A percentile compares a stretch with the other conserved stretches of the same genome.
Evolutionary conservation across 176 grass and related monocot species (phyloP).

Genomic region (Musa troglodytarum): DNA sequence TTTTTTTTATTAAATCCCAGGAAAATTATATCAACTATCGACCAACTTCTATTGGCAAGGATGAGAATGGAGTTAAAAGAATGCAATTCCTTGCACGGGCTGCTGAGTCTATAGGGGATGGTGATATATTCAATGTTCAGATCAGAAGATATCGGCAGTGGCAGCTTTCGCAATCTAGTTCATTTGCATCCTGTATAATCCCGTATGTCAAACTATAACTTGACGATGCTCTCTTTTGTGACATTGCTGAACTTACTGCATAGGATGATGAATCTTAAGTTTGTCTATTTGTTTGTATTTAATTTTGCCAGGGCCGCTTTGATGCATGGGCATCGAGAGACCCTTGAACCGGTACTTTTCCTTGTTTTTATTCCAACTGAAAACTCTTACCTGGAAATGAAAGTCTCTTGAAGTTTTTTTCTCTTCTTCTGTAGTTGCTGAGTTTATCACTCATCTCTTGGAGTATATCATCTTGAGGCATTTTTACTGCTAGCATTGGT

Average conservation of each 20-base stretch:
- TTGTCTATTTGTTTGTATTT: conserved; percentile 14
- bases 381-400: background rate
- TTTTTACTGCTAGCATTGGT: too few species aligned
- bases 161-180: conserved; percentile 89
- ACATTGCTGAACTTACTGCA: conserved; percentile 1
- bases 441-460: too few species aligned
- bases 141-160: conserved; percentile 98
- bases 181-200: conserved; percentile 84
- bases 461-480: too few species aligned
- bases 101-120: conserved; percentile 77
- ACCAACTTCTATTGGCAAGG: conserved; percentile 62
- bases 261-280: background rate
- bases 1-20: conserved; percentile 26
- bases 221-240: conserved; percentile 4
- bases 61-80: conserved; percentile 95
- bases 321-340: conserved; percentile 88
- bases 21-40: conserved; percentile 99
- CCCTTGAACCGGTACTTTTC: conserved; percentile 64
- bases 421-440: background rate
- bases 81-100: conserved; percentile 68
- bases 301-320: conserved; percentile 60
- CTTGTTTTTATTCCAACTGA: background rate
- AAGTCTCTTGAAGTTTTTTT: background rate
- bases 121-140: conserved; percentile 96
- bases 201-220: conserved; percentile 52